Evolutionary conservation across 2,329 filamentous ascomycete species (phyloP).

Genomic region (Penicillium sp.): DNA sequence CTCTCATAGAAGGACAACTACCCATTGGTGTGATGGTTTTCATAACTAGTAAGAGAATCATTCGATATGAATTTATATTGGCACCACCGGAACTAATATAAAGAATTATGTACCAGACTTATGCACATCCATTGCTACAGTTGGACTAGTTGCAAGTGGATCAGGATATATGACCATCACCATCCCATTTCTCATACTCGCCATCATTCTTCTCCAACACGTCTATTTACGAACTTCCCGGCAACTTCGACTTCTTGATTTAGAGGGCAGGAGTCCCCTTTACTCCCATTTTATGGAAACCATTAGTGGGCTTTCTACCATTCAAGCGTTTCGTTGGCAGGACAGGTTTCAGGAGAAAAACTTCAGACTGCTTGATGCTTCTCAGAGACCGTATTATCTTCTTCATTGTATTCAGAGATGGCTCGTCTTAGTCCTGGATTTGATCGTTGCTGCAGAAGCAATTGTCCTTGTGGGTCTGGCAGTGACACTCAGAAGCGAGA

Average conservation of each 20-base stretch:
- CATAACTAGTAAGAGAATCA: constrained; percentile 26
- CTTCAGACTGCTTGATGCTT: constrained; percentile 47
- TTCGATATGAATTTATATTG: neutral
- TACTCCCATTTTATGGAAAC: constrained; percentile 58
- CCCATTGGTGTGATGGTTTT: constrained; percentile 39
- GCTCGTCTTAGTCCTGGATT: constrained; percentile 46
- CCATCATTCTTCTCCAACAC: constrained; percentile 51
- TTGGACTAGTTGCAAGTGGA: constrained; percentile 46
- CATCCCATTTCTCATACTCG: constrained; percentile 47
- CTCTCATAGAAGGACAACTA: constrained; percentile 42
- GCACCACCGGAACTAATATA: neutral
- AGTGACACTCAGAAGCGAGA: constrained; percentile 39
- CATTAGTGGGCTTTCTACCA: constrained; percentile 52
- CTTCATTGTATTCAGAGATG: constrained; percentile 56
- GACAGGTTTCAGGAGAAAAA: constrained; percentile 42
- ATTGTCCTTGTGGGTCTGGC: constrained; percentile 48
- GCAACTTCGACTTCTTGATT: constrained; percentile 57
- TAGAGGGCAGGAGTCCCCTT: constrained; percentile 58
- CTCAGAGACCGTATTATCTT: constrained; percentile 56
- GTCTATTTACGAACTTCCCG: constrained; percentile 59
- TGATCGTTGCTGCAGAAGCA: constrained; percentile 49
- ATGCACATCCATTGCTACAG: constrained; percentile 40
- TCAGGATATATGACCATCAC: constrained; percentile 47
- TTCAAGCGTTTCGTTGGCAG: constrained; percentile 56
- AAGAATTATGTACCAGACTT: constrained; percentile 16